Evolutionary conservation across 495 filamentous ascomycete species (phyloP), one percentile per base, ranked within the genome.

Genomic region (Penicillium steckii): DNA sequence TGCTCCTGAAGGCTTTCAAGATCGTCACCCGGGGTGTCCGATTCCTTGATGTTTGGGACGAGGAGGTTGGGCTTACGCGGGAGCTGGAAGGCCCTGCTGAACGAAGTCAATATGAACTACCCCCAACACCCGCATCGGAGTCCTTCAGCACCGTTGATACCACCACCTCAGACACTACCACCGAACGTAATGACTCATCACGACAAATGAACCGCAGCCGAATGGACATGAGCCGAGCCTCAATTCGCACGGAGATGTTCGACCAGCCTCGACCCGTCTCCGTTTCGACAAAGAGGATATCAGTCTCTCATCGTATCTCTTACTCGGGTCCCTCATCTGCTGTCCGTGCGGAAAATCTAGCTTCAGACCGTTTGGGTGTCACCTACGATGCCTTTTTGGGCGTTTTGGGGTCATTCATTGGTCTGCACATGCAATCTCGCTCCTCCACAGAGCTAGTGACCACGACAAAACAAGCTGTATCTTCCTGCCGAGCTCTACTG

Each of bases 1-100:
- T 97, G 83, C 85, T 97, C 9, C 71, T 95, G 44, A 92, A 91
- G 64, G 91, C 91, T 0, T 97, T 95, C 74, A 93, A 89, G 60
- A 90, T 97, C 50, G 88, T 95, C n/a, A 91, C 85, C 48, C 87
- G 91, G 50, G 90, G 88, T 29, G 91, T 97, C 45, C 80, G 85
- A 52, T 97, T 99, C 65, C 76, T 97, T n/a, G 95, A 99, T 61
- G 78, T 91, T 4, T 87, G 91, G 78, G 84, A 90, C 21, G 84
- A 93, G 49, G 87, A 90, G 48, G 81, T 85, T 25, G 76, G 81
- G 38, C 66, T 86, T 35, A 82, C 82, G 69, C 75, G 80, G 50
- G 83, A 86, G 57, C 77, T 88, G 56, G 74, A 77, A 19, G 50
- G 53, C 19, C 52, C 62, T 8, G 57, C 50, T 19, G 60, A 70